Evolutionary conservation across 1,139 yeast species (phyloP), one percentile per base, ranked within the genome.

Genomic region (Yamadazyma dendronema): DNA sequence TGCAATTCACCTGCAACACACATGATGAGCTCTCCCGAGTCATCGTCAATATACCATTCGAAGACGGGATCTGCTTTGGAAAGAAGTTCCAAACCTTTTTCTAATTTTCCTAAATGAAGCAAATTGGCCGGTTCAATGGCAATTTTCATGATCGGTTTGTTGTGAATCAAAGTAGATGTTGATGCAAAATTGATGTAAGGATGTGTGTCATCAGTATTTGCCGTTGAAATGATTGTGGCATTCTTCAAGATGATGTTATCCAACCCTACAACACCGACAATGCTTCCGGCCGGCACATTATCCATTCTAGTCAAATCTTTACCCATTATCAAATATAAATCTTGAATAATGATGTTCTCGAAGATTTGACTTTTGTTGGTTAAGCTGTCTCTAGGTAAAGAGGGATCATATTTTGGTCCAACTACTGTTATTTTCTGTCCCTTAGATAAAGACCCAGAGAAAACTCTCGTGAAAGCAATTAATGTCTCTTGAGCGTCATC

Each of bases 1-100:
- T 90, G 97, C 43, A 90, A 71, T 58, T 90, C 97, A 37, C 97
- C 97, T n/a, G 97, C 96, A 13, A 95, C 89, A 44, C 95, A 85
- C 50, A 90, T 69, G 48, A 90, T 88, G 51, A 85, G 85, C 59
- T 90, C 97, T 42, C 97, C 97, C 9, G 84, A 81, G 39, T 71
- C 76, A 48, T 87, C 96, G 52, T 86, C 92, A 30, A 86, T 70
- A 51, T 78, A 84, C 48, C 90, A 85, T 53, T 87, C 89, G 26
- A 89, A 90, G 52, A 95, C 92, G 1, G 97, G 96, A 58, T 90
- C 97, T 0, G 97, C 92, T 48, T 81, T 83, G 39, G 92, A 81
- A 33, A 94, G 69, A 40, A 88, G 65, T 43, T 79, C 81, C 41
- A 94, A 69, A 0, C 98, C 99, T 28, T 72, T 70, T 40, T 84